A percentile compares a stretch with the other conserved stretches of the same genome.
Conservation (phyloP, 192 early-diverging fungal species). For the Dimargaris xerosporica region DNA sequence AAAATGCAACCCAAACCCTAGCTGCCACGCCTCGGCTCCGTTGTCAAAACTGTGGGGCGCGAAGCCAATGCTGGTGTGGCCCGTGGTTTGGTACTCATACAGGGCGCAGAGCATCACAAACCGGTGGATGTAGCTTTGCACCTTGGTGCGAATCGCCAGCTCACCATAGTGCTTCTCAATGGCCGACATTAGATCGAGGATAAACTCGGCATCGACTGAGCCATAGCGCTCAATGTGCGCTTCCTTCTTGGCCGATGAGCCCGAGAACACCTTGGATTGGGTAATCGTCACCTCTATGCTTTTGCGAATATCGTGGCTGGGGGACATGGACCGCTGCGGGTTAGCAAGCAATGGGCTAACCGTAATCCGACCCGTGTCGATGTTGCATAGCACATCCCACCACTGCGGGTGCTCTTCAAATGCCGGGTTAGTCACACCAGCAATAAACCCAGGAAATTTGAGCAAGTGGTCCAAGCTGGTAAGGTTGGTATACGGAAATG, state of each 20-base stretch:
- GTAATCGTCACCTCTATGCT: conserved; percentile 6
- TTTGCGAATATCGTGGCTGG: conserved; percentile 1
- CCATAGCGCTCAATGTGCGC: conserved; percentile 8
- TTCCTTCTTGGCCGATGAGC: conserved; percentile 5
- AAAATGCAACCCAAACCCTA: conserved; percentile 62
- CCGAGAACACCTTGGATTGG: conserved; percentile 1
- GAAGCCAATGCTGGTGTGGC: conserved; percentile 41
- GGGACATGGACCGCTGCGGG: neutral
- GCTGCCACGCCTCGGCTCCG: conserved; percentile 27
- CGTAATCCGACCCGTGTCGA: conserved; percentile 85
- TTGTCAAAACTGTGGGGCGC: conserved; percentile 15
- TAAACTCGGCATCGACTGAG: conserved; percentile 24
- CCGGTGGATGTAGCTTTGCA: conserved; percentile 73
- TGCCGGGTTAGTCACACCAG: conserved; percentile 89
- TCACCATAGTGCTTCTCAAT: conserved; percentile 79
- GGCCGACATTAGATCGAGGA: conserved; percentile 45
- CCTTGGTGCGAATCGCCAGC: conserved; percentile 68
- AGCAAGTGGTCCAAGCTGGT: conserved; percentile 74
- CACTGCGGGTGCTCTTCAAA: conserved; percentile 84
- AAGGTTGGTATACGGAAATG: conserved; percentile 81
- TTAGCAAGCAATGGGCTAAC: conserved; percentile 54
- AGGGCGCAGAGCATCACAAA: conserved; percentile 66
- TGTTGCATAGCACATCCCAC: conserved; percentile 96
- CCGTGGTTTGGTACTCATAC: conserved; percentile 55
- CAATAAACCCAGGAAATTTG: conserved; percentile 78